Percentiles rank a stretch among this genome's conserved stretches.
Conservation (phyloP, 2,329 filamentous ascomycete species). For the Colletotrichum gloeosporioides region DNA sequence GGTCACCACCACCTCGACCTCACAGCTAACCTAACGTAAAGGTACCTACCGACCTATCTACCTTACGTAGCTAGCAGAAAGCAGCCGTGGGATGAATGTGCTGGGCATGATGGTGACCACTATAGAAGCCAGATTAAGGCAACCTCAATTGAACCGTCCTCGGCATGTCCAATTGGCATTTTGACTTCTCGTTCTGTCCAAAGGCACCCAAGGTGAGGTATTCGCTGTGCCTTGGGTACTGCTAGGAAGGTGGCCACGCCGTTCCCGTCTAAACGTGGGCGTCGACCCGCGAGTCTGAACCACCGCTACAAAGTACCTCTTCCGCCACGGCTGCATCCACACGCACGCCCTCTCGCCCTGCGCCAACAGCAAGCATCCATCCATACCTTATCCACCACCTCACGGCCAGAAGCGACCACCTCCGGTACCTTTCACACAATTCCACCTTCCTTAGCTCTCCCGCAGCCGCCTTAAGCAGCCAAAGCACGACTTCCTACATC, state of each 20-base stretch:
- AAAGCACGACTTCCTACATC: neutral
- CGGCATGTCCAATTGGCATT: neutral
- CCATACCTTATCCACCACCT: neutral
- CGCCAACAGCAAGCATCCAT: neutral
- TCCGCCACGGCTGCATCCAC: conserved; percentile 1
- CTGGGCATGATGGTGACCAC: neutral
- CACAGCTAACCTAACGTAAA: neutral
- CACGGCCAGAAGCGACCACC: conserved; percentile 11
- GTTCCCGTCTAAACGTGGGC: conserved; percentile 20
- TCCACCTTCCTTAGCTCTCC: neutral
- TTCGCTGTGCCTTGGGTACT: neutral
- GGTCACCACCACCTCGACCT: neutral
- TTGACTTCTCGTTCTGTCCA: neutral
- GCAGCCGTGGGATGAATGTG: neutral
- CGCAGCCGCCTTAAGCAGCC: neutral
- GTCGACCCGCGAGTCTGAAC: conserved; percentile 11
- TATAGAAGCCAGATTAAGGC: neutral
- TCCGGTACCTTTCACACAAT: neutral
- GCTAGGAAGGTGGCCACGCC: neutral
- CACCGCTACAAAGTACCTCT: neutral
- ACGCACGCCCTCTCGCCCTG: neutral
- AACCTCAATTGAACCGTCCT: neutral
- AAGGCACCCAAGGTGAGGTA: neutral
- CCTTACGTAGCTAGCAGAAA: neutral
- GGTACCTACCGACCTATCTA: neutral